Conservation (phyloP, 2,329 filamentous ascomycete genomes). For the Pyricularia pennisetigena region DNA sequence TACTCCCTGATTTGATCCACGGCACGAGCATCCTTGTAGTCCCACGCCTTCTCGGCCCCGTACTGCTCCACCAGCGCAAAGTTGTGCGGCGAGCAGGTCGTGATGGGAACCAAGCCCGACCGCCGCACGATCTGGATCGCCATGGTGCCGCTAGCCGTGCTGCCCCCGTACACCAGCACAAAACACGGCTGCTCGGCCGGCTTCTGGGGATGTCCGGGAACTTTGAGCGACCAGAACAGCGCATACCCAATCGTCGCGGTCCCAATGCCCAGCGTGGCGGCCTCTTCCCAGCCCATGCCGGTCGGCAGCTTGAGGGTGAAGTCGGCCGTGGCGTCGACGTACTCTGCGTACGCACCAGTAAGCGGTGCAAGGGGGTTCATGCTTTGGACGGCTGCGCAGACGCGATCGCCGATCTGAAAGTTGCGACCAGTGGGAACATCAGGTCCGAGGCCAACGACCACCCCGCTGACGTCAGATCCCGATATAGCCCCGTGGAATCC, state of each 20-base stretch:
- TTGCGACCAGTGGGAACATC: neutral
- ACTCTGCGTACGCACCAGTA: slow-evolving; percentile 20
- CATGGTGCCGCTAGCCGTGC: neutral
- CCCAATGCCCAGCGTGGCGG: slow-evolving; percentile 14
- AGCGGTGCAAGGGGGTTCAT: slow-evolving; percentile 10
- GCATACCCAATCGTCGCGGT: slow-evolving; percentile 19
- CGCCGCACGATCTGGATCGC: slow-evolving; percentile 5
- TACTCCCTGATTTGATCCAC: slow-evolving; percentile 33
- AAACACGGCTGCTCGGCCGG: neutral
- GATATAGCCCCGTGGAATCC: slow-evolving; percentile 17
- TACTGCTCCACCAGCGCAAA: slow-evolving; percentile 33
- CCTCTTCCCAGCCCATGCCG: slow-evolving; percentile 14
- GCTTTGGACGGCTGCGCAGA: slow-evolving; percentile 15
- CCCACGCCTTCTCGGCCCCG: slow-evolving; percentile 36
- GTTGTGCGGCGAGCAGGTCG: slow-evolving; percentile 28
- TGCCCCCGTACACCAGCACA: slow-evolving; percentile 12
- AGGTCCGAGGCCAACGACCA: slow-evolving; percentile 16
- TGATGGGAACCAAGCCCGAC: slow-evolving; percentile 3
- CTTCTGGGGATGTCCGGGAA: slow-evolving; percentile 10
- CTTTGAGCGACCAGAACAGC: slow-evolving; percentile 17
- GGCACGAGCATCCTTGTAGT: slow-evolving; percentile 33
- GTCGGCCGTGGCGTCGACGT: slow-evolving; percentile 13
- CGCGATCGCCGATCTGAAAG: slow-evolving; percentile 15
- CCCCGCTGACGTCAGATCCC: slow-evolving; percentile 24
- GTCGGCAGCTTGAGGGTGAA: slow-evolving; percentile 14